Evolutionary conservation across 2,329 filamentous ascomycete genomes (phyloP).

Genomic region (Calonectria hawksworthii): DNA sequence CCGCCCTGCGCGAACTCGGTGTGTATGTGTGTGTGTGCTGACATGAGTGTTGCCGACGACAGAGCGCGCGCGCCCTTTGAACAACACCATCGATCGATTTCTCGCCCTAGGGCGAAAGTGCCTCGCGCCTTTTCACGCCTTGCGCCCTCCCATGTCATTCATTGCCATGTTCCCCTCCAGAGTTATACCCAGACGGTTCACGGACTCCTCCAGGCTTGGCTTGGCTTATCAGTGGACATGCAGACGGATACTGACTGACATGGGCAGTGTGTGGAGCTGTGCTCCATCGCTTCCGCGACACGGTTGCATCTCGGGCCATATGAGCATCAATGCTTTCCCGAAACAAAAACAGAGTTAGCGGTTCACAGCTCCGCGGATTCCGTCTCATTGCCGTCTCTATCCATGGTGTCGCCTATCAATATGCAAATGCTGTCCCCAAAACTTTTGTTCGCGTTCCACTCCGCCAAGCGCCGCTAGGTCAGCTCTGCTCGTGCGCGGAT

Average conservation of each 20-base stretch:
- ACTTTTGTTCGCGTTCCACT: background rate
- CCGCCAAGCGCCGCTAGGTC: slow-evolving; percentile 16
- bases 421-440: background rate
- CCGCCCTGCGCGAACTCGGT: slow-evolving; percentile 1
- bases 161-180: background rate
- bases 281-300: slow-evolving; percentile 5
- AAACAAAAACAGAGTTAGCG: background rate
- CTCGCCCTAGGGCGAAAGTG: background rate
- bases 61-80: slow-evolving; percentile 6
- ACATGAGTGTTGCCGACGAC: background rate
- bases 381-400: background rate
- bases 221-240: slow-evolving; percentile 18
- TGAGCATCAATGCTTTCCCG: background rate
- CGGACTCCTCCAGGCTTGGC: background rate
- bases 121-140: background rate
- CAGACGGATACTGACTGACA: background rate
- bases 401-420: background rate
- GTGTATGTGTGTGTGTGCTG: too few relatives aligned
- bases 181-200: background rate
- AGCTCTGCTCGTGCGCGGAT: slow-evolving; percentile 21
- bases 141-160: background rate
- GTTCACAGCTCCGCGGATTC: background rate
- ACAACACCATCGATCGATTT: background rate
- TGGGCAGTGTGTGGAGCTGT: slow-evolving; percentile 8
- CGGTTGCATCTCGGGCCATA: slow-evolving; percentile 9